These are phyloP conservation scores for Spiromastix sp. DNA, from an alignment of 2,329 filamentous ascomycete genomes.

Conservation along the genomic window DNA sequence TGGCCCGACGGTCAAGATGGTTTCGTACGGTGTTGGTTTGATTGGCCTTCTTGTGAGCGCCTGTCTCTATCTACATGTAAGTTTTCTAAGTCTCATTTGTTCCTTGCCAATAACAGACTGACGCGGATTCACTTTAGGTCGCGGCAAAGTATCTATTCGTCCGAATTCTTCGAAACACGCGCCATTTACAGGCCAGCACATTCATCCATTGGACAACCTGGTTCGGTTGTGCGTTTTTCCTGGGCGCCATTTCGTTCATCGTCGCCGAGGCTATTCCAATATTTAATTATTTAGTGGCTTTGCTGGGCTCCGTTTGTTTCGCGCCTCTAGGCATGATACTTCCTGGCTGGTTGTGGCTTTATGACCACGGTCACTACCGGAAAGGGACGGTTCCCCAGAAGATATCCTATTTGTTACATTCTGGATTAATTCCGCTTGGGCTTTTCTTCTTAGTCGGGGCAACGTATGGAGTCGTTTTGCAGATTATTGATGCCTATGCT, in stretches of 20 bases:
- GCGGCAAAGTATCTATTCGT: slow-evolving; percentile 49
- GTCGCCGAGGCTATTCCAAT: slow-evolving; percentile 46
- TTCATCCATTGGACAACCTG: slow-evolving; percentile 43
- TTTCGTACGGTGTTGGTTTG: slow-evolving; percentile 50
- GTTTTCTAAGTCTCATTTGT: slow-evolving; percentile 10
- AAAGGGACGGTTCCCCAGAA: slow-evolving; percentile 26
- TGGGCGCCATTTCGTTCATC: slow-evolving; percentile 38
- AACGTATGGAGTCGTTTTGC: slow-evolving; percentile 28
- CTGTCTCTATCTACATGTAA: slow-evolving; percentile 33
- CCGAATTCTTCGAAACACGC: slow-evolving; percentile 41
- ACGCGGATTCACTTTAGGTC: slow-evolving; percentile 22
- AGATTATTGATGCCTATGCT: slow-evolving; percentile 16
- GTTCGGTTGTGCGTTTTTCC: slow-evolving; percentile 35
- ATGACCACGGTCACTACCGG: slow-evolving; percentile 36
- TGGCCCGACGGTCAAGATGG: slow-evolving; percentile 49
- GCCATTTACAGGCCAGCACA: slow-evolving; percentile 43
- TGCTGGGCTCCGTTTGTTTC: slow-evolving; percentile 42
- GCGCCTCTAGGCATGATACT: slow-evolving; percentile 40
- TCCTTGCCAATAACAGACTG: background rate
- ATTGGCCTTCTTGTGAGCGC: slow-evolving; percentile 44
- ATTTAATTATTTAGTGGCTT: slow-evolving; percentile 42
- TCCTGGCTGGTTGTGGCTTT: slow-evolving; percentile 42
- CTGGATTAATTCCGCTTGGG: slow-evolving; percentile 34
- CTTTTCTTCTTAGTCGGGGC: slow-evolving; percentile 40
- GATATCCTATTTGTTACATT: slow-evolving; percentile 31